These are phyloP conservation scores for Phytophthora constricta DNA, from an alignment of 352 stramenopile species.

Conservation along the genomic window DNA sequence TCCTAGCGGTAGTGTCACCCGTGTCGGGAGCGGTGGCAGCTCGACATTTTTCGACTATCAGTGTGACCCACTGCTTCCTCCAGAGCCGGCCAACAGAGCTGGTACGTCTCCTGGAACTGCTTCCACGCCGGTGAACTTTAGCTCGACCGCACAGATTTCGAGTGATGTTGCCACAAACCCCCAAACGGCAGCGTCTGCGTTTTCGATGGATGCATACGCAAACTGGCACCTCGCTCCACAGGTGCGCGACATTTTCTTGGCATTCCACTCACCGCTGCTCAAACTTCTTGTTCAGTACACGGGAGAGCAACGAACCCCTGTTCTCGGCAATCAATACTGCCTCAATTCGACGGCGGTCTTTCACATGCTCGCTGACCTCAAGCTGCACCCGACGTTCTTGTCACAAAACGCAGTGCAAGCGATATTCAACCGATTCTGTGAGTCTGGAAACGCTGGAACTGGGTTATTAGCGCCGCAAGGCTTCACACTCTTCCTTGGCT, in stretches of 20 bases:
- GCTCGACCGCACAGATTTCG: neutral
- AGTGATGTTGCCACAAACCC: conserved; percentile 1
- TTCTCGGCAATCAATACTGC: conserved; percentile 56
- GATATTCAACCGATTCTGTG: conserved; percentile 52
- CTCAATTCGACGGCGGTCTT: conserved; percentile 44
- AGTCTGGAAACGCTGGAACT: conserved; percentile 23
- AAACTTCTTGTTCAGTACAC: conserved; percentile 64
- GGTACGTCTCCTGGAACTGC: conserved; percentile 11
- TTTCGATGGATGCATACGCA: conserved; percentile 40
- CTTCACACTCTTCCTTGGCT: conserved; percentile 68
- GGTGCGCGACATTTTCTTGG: conserved; percentile 68
- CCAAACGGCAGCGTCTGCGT: conserved; percentile 1
- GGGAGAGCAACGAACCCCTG: conserved; percentile 45
- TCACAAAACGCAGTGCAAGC: conserved; percentile 53
- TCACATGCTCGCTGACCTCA: conserved; percentile 69
- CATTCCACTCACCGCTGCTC: conserved; percentile 59
- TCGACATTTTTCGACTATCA: conserved; percentile 70
- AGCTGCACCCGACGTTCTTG: conserved; percentile 62
- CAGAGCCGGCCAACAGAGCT: conserved; percentile 24
- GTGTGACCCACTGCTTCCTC: conserved; percentile 63
- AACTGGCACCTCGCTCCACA: conserved; percentile 64
- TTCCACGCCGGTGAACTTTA: conserved; percentile 3
- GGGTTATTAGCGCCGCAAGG: conserved; percentile 47
- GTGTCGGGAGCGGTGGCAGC: conserved; percentile 18
- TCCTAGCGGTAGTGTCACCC: conserved; percentile 10